Evolutionary conservation across 2,329 filamentous ascomycete genomes (phyloP).

Genomic region (Stromatinia cepivora): DNA sequence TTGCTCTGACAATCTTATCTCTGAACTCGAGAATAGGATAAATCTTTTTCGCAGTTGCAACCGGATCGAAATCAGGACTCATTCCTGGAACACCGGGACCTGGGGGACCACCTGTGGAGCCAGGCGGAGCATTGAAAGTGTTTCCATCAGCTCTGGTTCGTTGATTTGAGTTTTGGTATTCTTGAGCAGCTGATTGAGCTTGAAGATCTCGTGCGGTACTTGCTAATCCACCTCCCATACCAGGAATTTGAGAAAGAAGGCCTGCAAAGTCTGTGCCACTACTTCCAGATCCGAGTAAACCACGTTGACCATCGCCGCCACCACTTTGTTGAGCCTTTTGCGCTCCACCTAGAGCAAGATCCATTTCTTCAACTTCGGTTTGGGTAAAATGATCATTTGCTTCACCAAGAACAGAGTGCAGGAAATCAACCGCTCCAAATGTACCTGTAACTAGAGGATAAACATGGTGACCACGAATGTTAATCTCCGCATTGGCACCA

Average conservation of each 20-base stretch:
- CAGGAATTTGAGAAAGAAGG: constrained; percentile 74
- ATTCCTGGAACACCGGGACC: constrained; percentile 68
- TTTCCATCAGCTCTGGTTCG: constrained; percentile 42
- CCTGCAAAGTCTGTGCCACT: constrained; percentile 64
- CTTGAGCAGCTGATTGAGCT: constrained; percentile 61
- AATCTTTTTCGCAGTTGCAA: constrained; percentile 76
- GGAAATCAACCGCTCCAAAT: constrained; percentile 81
- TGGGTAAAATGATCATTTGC: constrained; percentile 83
- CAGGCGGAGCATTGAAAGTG: constrained; percentile 34
- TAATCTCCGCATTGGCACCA: constrained; percentile 65
- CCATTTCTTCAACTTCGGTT: constrained; percentile 79
- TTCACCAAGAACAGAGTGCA: constrained; percentile 73
- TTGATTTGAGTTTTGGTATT: constrained; percentile 52
- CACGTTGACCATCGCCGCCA: constrained; percentile 42
- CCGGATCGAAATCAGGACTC: constrained; percentile 73
- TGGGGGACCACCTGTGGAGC: constrained; percentile 45
- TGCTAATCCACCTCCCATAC: constrained; percentile 64
- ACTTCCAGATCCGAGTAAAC: constrained; percentile 41
- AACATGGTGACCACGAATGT: constrained; percentile 63
- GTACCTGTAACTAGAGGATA: constrained; percentile 73
- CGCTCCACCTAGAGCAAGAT: constrained; percentile 69
- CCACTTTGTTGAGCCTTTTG: constrained; percentile 40
- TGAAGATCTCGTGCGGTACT: constrained; percentile 65
- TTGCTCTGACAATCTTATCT: constrained; percentile 86
- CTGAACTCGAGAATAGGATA: constrained; percentile 94